phyloP scores from a whole-genome alignment of 2,329 filamentous ascomycete genomes.

The Bretziella fagacearum region DNA sequence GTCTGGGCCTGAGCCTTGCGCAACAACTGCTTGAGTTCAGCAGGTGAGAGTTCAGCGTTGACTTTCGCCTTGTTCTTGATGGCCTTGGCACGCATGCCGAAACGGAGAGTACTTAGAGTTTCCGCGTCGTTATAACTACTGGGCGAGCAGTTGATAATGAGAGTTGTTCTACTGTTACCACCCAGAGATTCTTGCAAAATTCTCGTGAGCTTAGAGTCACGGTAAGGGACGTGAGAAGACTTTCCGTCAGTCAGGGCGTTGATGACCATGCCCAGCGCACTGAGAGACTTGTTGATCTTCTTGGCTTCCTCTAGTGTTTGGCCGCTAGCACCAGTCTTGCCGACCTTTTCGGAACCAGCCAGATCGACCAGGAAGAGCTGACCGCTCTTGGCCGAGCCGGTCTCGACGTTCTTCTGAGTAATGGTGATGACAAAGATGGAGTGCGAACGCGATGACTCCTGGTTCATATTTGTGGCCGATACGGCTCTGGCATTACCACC shows the following conservation, averaged over 20 bases:
- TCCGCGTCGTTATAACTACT: conserved; percentile 96
- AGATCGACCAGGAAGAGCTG: conserved; percentile 96
- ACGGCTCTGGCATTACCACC: conserved; percentile 83
- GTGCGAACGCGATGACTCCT: conserved; percentile 93
- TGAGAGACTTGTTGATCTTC: conserved; percentile 99
- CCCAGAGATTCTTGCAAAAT: conserved; percentile 94
- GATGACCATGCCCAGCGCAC: conserved; percentile 96
- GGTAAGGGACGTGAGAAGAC: conserved; percentile 88
- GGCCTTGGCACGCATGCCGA: conserved; percentile 89
- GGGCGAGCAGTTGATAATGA: conserved; percentile 98
- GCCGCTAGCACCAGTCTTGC: conserved; percentile 93
- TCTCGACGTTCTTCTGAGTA: conserved; percentile 94
- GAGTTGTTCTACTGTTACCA: conserved; percentile 93
- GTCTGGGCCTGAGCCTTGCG: conserved; percentile 85
- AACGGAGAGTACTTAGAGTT: conserved; percentile 78
- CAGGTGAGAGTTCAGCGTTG: conserved; percentile 90
- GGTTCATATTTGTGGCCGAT: conserved; percentile 96
- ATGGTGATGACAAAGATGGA: conserved; percentile 97
- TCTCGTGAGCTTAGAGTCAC: conserved; percentile 93
- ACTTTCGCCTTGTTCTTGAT: conserved; percentile 99
- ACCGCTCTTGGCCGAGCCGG: conserved; percentile 86
- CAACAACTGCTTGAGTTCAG: conserved; percentile 82
- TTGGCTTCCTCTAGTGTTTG: conserved; percentile 96
- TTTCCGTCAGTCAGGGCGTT: conserved; percentile 93
- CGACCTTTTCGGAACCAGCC: conserved; percentile 95